phyloP scores from a whole-genome alignment of 2,329 filamentous ascomycete genomes.

The Pyrenophora seminiperda region DNA sequence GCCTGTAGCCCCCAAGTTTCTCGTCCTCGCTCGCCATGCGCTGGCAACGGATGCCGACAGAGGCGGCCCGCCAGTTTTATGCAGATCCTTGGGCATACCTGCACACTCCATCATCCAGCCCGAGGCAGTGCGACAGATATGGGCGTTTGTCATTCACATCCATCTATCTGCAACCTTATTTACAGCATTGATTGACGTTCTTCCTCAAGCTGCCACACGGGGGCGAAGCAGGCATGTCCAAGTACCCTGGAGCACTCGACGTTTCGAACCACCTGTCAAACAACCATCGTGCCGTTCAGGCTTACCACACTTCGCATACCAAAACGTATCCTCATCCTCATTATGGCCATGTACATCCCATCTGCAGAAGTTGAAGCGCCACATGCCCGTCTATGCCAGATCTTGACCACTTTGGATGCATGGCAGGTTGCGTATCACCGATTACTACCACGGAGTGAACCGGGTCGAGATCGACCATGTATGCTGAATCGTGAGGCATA shows the following conservation, averaged over 20 bases:
- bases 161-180: background rate
- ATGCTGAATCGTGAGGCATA: background rate
- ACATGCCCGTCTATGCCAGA: no score
- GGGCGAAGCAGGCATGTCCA: background rate
- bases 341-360: background rate
- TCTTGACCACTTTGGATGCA: no score
- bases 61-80: background rate
- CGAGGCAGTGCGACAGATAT: background rate
- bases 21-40: background rate
- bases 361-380: no score
- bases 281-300: background rate
- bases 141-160: background rate
- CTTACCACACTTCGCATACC: background rate
- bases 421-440: no score
- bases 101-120: background rate
- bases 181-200: background rate
- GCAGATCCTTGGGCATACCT: background rate
- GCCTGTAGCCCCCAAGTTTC: background rate
- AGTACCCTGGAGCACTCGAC: constrained; percentile 3
- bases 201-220: background rate
- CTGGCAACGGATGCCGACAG: background rate
- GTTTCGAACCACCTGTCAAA: constrained; percentile 8
- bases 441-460: no score
- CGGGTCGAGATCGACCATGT: no score
- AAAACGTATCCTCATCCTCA: background rate